Evolutionary conservation across 129 eudicot species (phyloP).

Genomic region (Heracleum sosnowskyi): DNA sequence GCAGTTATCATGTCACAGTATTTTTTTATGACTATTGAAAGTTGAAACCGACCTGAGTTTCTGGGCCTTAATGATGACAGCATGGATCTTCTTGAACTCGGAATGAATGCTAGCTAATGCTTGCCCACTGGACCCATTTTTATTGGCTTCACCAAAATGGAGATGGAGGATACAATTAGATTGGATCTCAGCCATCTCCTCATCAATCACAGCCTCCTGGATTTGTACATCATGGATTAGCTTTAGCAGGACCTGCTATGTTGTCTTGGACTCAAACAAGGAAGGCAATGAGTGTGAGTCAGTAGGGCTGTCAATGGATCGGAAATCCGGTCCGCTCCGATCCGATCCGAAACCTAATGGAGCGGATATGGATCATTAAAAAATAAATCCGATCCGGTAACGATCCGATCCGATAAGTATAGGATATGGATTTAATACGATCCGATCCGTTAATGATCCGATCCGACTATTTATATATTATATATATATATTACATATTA

Average conservation of each 20-base stretch:
- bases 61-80: slow-evolving; percentile 78
- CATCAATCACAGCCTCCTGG: slow-evolving; percentile 88
- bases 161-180: slow-evolving; percentile 73
- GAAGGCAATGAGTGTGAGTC: slow-evolving; percentile 36
- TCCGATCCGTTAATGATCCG: too few relatives aligned
- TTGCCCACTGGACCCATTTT: slow-evolving; percentile 14
- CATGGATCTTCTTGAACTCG: slow-evolving; percentile 77
- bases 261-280: slow-evolving; percentile 38
- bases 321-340: too few relatives aligned
- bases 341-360: too few relatives aligned
- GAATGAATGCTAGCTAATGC: slow-evolving; percentile 36
- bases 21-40: neutral
- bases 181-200: slow-evolving; percentile 86
- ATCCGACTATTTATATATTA: too few relatives aligned
- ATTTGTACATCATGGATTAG: slow-evolving; percentile 67
- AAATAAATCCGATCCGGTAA: too few relatives aligned
- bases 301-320: too few relatives aligned
- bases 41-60: slow-evolving; percentile 72
- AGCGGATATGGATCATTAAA: too few relatives aligned
- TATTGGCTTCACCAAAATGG: slow-evolving; percentile 38
- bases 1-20: neutral
- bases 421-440: too few relatives aligned
- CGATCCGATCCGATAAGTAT: too few relatives aligned
- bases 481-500: too few relatives aligned
- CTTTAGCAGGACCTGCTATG: slow-evolving; percentile 40